Evolutionary conservation across 306 rosid species (phyloP).

Genomic region (Rubus idaeus): DNA sequence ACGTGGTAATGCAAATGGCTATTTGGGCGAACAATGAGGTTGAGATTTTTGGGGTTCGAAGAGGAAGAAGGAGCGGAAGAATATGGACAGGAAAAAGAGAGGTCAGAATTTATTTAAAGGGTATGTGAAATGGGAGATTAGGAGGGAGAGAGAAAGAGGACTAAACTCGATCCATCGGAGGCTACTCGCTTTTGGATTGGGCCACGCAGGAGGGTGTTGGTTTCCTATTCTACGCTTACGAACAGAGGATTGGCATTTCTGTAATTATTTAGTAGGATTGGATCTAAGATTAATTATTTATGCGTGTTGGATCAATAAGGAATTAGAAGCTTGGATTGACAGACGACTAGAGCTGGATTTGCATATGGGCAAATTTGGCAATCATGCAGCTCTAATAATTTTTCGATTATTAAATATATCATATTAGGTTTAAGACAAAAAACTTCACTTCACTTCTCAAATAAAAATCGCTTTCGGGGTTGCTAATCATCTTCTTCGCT

Average conservation of each 20-base stretch:
- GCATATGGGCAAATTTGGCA: background rate
- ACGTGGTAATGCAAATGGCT: background rate
- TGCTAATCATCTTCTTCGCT: no score
- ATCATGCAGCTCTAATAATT: background rate
- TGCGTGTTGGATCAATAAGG: background rate
- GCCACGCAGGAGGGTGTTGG: slow-evolving; percentile 3
- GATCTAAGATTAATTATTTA: background rate
- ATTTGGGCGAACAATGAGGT: background rate
- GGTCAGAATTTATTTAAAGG: slow-evolving; percentile 19
- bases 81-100: background rate
- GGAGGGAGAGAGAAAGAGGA: background rate
- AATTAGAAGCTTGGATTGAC: background rate
- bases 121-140: background rate
- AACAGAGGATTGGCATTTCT: background rate
- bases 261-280: background rate
- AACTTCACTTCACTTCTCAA: no score
- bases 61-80: background rate
- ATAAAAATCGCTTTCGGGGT: no score
- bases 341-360: slow-evolving; percentile 9
- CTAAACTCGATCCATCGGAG: background rate
- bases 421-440: background rate
- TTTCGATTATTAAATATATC: background rate
- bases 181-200: slow-evolving; percentile 1
- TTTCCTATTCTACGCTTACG: no score
- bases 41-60: background rate